Evolutionary conservation across 768 basidiomycete genomes (phyloP).

Genomic region (Leccinum truebloodii): DNA sequence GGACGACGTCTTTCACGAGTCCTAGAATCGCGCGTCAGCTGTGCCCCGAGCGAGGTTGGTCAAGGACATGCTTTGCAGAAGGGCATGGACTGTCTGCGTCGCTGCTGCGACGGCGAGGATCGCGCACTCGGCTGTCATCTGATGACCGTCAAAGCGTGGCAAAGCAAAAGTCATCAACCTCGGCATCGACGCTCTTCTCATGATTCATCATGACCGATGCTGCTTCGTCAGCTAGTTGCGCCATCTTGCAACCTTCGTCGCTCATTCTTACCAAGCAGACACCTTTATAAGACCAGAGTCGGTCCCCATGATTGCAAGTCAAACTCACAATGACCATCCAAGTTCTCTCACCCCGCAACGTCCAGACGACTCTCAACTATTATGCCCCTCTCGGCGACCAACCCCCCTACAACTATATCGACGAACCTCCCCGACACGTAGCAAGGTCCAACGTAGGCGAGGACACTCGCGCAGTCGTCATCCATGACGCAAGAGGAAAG

Average conservation of each 20-base stretch:
- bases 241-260: neutral
- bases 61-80: constrained; percentile 29
- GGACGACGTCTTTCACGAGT: constrained; percentile 21
- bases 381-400: constrained; percentile 30
- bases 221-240: constrained; percentile 16
- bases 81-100: constrained; percentile 17
- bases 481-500: constrained; percentile 38
- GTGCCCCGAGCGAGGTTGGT: neutral
- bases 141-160: neutral
- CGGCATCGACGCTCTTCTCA: neutral
- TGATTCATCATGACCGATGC: constrained; percentile 10
- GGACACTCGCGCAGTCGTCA: constrained; percentile 18
- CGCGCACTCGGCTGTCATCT: constrained; percentile 22
- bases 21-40: constrained; percentile 25
- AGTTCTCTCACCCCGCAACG: constrained; percentile 35
- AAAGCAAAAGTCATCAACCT: neutral
- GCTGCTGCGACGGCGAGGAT: constrained; percentile 30
- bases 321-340: constrained; percentile 19
- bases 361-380: constrained; percentile 42
- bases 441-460: constrained; percentile 33
- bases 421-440: constrained; percentile 28
- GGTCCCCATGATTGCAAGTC: neutral
- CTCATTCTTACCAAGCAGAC: constrained; percentile 8
- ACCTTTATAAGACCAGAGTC: constrained; percentile 11
- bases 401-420: constrained; percentile 37